phyloP scores from a whole-genome alignment of 495 filamentous ascomycete species.

The Chaetomium cochliodes region DNA sequence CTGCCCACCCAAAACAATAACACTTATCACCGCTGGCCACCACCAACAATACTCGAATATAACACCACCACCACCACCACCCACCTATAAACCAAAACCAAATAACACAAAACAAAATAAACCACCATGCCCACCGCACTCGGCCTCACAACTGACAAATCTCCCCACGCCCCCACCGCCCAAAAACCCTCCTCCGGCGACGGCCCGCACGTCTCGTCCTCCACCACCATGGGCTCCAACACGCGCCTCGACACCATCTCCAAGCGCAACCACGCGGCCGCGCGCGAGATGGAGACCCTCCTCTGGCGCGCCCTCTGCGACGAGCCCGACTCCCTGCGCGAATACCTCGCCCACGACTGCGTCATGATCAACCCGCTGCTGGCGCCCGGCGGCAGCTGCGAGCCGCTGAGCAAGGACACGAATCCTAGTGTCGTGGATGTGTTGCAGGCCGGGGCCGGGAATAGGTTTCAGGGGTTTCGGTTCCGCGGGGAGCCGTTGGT shows the following conservation, averaged over 20 bases:
- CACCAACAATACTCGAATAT: neutral
- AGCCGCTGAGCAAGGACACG: constrained; percentile 31
- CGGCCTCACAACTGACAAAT: constrained; percentile 9
- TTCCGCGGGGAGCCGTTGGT: constrained; percentile 36
- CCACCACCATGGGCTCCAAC: constrained; percentile 27
- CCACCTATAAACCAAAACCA: neutral
- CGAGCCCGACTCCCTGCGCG: constrained; percentile 31
- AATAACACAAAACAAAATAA: neutral
- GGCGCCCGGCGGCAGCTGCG: constrained; percentile 6
- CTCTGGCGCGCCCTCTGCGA: constrained; percentile 42
- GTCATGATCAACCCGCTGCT: constrained; percentile 42
- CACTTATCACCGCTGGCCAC: neutral
- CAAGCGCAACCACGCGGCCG: constrained; percentile 42
- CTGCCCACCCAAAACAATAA: neutral
- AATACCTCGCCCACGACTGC: constrained; percentile 41
- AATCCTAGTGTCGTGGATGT: constrained; percentile 28
- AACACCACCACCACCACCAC: neutral
- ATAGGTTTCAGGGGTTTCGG: constrained; percentile 29
- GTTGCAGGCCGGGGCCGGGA: constrained; percentile 22
- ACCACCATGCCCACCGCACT: constrained; percentile 7
- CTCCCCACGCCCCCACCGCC: too few species aligned
- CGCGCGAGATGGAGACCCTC: constrained; percentile 36
- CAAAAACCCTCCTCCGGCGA: constrained; percentile 25
- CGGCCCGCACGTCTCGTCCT: constrained; percentile 21
- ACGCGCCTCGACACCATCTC: constrained; percentile 40